Conservation (phyloP, 352 stramenopile genomes). For the Pythium folliculosum region DNA sequence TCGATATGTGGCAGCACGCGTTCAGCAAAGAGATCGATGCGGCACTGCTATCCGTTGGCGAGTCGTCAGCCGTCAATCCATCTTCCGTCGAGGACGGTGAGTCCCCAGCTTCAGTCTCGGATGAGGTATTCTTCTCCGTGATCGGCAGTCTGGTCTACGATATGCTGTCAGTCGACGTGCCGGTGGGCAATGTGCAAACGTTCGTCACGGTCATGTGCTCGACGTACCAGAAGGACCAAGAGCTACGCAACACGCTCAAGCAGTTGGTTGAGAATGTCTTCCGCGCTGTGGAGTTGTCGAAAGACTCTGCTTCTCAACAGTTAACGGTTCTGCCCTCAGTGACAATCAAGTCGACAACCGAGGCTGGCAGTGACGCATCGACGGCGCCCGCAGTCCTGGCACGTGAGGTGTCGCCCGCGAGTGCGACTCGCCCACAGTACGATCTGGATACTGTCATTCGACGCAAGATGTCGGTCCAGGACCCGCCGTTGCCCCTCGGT, state of each 20-base stretch:
- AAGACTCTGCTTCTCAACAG: constrained; percentile 50
- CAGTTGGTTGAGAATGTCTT: constrained; percentile 84
- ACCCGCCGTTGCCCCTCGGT: constrained; percentile 18
- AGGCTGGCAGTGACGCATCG: constrained; percentile 9
- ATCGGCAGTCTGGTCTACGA: constrained; percentile 84
- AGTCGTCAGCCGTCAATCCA: not conserved
- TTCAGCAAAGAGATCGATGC: constrained; percentile 78
- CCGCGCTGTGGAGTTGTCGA: constrained; percentile 78
- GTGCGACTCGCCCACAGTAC: constrained; percentile 42
- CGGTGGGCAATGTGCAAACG: constrained; percentile 67
- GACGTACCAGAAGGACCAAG: constrained; percentile 74
- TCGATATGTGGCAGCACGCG: constrained; percentile 87
- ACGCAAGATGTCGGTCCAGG: constrained; percentile 71
- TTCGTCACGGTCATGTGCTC: constrained; percentile 85
- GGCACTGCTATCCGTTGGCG: constrained; percentile 34
- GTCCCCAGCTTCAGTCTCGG: constrained; percentile 34
- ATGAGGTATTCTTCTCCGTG: constrained; percentile 83
- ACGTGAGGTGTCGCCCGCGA: constrained; percentile 30
- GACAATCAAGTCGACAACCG: not conserved
- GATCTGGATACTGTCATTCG: constrained; percentile 80
- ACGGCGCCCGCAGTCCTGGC: not conserved
- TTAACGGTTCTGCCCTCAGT: not conserved
- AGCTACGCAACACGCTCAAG: constrained; percentile 70
- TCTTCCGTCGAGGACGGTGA: constrained; percentile 6
- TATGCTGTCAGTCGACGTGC: constrained; percentile 83